phyloP scores from a whole-genome alignment of 495 filamentous ascomycete genomes.

The Aspergillus sparsus region DNA sequence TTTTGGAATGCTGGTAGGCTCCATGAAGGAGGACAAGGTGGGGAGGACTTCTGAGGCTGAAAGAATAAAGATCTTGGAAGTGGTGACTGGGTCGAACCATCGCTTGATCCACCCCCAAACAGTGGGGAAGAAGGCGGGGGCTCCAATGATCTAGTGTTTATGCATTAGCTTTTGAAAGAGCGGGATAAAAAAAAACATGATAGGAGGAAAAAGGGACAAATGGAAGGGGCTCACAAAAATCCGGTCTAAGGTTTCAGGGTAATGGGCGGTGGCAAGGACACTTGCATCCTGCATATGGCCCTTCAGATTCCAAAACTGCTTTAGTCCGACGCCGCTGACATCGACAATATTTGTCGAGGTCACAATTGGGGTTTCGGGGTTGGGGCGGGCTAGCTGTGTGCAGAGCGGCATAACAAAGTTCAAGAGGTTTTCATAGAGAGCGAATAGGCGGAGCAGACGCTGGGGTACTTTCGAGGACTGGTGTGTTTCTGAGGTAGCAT shows the following conservation, averaged over 20 bases:
- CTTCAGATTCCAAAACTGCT: conserved; percentile 93
- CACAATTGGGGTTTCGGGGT: conserved; percentile 77
- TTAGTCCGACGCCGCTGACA: conserved; percentile 76
- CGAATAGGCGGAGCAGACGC: conserved; percentile 77
- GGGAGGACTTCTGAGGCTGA: conserved; percentile 65
- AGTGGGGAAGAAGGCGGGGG: conserved; percentile 87
- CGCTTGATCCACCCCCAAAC: conserved; percentile 95
- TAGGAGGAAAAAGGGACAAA: conserved; percentile 1
- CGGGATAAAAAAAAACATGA: too few species aligned
- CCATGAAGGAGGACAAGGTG: conserved; percentile 77
- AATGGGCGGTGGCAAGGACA: conserved; percentile 84
- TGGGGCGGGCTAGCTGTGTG: conserved; percentile 68
- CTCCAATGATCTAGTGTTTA: conserved; percentile 66
- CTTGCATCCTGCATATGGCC: conserved; percentile 88
- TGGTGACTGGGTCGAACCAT: conserved; percentile 93
- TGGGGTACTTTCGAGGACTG: conserved; percentile 52
- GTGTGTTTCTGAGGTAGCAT: conserved; percentile 60
- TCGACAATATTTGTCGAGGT: conserved; percentile 89
- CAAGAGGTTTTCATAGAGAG: conserved; percentile 87
- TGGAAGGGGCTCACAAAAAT: conserved; percentile 64
- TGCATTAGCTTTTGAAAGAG: too few species aligned
- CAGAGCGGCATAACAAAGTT: conserved; percentile 83
- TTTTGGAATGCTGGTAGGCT: conserved; percentile 76
- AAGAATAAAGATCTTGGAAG: conserved; percentile 91
- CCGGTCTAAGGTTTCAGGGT: conserved; percentile 85